phyloP scores from a whole-genome alignment of 164 flowering plant genomes.

The Berberis thunbergii region DNA sequence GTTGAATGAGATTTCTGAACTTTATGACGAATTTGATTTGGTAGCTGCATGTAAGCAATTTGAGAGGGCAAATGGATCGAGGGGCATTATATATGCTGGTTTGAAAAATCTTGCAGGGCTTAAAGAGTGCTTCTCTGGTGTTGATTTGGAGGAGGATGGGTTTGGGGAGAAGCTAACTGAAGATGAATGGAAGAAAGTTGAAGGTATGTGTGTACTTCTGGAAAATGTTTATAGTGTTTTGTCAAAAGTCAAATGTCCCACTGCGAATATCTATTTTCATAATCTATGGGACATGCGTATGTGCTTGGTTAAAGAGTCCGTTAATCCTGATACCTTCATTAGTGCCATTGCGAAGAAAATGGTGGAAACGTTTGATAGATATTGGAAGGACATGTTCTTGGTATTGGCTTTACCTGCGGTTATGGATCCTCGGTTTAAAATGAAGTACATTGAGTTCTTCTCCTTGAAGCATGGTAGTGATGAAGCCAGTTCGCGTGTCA shows the following conservation, averaged over 20 bases:
- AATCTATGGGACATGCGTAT: background rate
- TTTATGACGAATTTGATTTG: background rate
- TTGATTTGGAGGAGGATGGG: background rate
- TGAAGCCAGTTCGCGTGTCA: background rate
- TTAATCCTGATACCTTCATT: background rate
- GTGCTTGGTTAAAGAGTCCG: background rate
- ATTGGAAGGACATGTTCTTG: background rate
- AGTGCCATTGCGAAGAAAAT: background rate
- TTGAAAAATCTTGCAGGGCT: background rate
- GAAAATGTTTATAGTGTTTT: background rate
- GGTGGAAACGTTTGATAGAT: background rate
- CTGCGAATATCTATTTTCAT: background rate
- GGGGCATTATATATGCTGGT: background rate
- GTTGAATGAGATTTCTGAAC: background rate
- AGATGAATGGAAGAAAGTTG: constrained; percentile 4
- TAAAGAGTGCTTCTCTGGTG: background rate
- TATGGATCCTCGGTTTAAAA: constrained; percentile 3
- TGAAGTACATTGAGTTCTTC: constrained; percentile 1
- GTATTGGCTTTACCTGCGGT: background rate
- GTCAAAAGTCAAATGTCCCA: background rate
- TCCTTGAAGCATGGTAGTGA: background rate
- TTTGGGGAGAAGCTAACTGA: background rate
- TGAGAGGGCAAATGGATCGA: background rate
- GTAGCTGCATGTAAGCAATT: background rate
- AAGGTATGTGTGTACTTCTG: background rate